Conservation (phyloP, 1,139 yeast genomes). For the Blastobotrys malaysiensis region DNA sequence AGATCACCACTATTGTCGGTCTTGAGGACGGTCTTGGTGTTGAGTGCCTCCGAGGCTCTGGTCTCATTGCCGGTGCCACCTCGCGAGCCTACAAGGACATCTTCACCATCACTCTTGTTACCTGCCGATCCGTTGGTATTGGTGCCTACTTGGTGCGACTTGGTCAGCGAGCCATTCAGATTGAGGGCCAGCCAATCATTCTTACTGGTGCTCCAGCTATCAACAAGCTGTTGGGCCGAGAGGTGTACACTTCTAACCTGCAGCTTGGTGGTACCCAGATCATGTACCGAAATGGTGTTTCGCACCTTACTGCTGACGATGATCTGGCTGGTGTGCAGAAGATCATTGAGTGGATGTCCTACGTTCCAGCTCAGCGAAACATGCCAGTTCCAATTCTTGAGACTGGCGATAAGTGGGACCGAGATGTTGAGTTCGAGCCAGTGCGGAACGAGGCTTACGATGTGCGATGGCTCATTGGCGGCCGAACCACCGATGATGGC, state of each 20-base stretch:
- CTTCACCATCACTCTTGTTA: slow-evolving; percentile 91
- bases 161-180: slow-evolving; percentile 98
- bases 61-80: slow-evolving; percentile 97
- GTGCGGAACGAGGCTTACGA: slow-evolving; percentile 70
- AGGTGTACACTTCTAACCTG: slow-evolving; percentile 91
- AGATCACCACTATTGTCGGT: slow-evolving; percentile 83
- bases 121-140: slow-evolving; percentile 98
- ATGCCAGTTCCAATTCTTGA: slow-evolving; percentile 89
- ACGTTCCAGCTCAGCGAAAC: slow-evolving; percentile 84
- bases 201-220: slow-evolving; percentile 99
- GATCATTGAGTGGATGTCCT: slow-evolving; percentile 95
- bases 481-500: slow-evolving; percentile 63
- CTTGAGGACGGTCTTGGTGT: slow-evolving; percentile 97
- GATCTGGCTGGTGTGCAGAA: slow-evolving; percentile 95
- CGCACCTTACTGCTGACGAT: slow-evolving; percentile 91
- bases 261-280: slow-evolving; percentile 99
- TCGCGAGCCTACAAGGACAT: slow-evolving; percentile 96
- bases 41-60: slow-evolving; percentile 96
- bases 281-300: slow-evolving; percentile 97
- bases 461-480: slow-evolving; percentile 92
- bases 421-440: slow-evolving; percentile 82
- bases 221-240: slow-evolving; percentile 92
- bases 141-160: slow-evolving; percentile 97
- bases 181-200: slow-evolving; percentile 97
- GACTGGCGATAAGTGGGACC: slow-evolving; percentile 80